phyloP scores from a whole-genome alignment of 2,329 filamentous ascomycete genomes.

The Fusarium brevicatenulatum region DNA sequence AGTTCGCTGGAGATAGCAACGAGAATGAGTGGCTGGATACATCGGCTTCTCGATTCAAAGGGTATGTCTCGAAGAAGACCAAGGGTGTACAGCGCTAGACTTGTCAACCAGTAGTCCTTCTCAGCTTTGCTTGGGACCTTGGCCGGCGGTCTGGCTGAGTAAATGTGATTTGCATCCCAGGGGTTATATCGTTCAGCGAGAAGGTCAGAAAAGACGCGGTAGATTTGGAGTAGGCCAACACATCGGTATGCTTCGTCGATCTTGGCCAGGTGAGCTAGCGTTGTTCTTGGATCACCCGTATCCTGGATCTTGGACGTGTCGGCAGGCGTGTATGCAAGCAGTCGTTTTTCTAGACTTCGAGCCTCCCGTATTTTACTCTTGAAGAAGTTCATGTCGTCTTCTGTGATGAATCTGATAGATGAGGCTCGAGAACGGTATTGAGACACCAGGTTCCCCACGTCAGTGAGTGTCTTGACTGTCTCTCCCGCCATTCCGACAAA shows the following conservation, averaged over 20 bases:
- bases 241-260: not conserved
- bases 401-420: not conserved
- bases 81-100: not conserved
- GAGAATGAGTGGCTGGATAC: not conserved
- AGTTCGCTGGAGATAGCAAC: not conserved
- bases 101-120: not conserved
- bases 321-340: not conserved
- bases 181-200: not conserved
- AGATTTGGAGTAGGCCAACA: not conserved
- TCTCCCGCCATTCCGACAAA: not conserved
- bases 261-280: not conserved
- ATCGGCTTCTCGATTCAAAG: not conserved
- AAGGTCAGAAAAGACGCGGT: not conserved
- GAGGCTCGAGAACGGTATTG: not conserved
- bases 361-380: not conserved
- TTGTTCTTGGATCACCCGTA: not conserved
- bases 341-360: not conserved
- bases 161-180: not conserved
- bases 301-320: not conserved
- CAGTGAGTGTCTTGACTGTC: not conserved
- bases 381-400: not conserved
- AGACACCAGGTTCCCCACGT: not conserved
- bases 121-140: not conserved
- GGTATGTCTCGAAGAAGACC: not conserved
- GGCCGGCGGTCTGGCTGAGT: not conserved